Evolutionary conservation across 2,329 filamentous ascomycete genomes (phyloP).

Genomic region (Macrophomina pseudophaseolina): DNA sequence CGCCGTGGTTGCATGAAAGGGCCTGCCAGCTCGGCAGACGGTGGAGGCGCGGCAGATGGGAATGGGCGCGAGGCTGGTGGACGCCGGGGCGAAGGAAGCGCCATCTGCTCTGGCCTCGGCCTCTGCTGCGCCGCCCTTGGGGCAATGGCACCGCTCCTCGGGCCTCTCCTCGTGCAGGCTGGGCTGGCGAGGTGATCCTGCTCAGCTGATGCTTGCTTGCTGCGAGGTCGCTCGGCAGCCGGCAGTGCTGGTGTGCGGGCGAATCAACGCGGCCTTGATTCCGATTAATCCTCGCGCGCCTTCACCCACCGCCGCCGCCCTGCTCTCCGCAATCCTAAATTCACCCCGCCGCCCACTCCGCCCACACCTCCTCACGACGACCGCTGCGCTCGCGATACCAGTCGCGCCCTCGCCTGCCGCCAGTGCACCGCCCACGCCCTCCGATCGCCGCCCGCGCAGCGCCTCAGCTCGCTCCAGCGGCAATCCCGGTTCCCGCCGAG

Average conservation of each 20-base stretch:
- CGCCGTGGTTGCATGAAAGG: not conserved
- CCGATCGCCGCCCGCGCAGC: not conserved
- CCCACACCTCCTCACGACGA: not conserved
- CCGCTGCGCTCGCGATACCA: not conserved
- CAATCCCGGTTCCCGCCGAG: constrained; percentile 21
- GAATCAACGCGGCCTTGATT: not conserved
- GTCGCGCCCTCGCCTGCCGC: not conserved
- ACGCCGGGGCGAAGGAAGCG: too few species aligned
- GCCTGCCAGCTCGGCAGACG: too few species aligned
- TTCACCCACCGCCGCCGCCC: constrained; percentile 5
- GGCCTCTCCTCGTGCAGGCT: not conserved
- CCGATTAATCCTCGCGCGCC: constrained; percentile 5
- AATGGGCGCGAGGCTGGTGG: too few species aligned
- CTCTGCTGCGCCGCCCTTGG: not conserved
- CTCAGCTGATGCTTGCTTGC: constrained; percentile 12
- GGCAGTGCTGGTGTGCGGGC: not conserved
- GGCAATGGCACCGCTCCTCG: too few species aligned
- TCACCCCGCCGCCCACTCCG: constrained; percentile 7
- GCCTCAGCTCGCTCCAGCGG: constrained; percentile 2
- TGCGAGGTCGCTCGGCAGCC: constrained; percentile 14
- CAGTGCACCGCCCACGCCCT: not conserved
- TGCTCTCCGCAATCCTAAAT: constrained; percentile 10
- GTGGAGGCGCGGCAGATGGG: too few species aligned
- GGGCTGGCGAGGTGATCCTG: constrained; percentile 17
- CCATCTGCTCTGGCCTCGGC: not conserved